Evolutionary conservation across 805 yeast genomes (phyloP), one percentile per base, ranked within the genome.

Genomic region (Isabelozyma gotoi): DNA sequence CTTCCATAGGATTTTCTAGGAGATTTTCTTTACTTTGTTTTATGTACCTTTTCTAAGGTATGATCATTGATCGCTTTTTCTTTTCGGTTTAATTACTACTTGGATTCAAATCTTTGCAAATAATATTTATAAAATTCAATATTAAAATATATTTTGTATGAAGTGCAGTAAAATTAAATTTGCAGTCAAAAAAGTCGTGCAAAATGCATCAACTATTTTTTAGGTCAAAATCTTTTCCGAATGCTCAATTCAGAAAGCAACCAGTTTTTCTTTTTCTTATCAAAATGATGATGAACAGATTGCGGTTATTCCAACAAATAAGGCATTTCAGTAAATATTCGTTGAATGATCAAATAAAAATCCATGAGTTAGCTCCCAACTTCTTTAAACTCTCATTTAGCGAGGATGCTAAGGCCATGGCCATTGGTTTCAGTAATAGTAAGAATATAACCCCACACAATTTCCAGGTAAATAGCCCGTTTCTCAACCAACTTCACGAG

Each of bases 401-500:
- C 5, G 39, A 53, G 15, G 43, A 40, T n/a, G 52, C 65, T 19
- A 18, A 45, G 0, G 52, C 60, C 3, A 29, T 58, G n/a, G 56
- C 61, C 8, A 49, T 64, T 7, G 69, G 69, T 1, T 19, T 8
- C 39, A 18, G 21, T 20, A 16, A 36, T 5, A 19, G 44, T 7
- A 18, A 33, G 11, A 47, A 48, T 3, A 48, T 59, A 7, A 40
- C 39, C 4, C 64, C 71, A 4, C 43, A 46, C 1, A 56, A 48
- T n/a, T 63, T 65, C 48, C 33, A 45, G 39, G 42, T 49, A 12
- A 65, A 70, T 41, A 50, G 55, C 3, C 36, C 53, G 39, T 71
- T 71, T 43, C 18, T 68, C 15, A 42, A 52, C 0, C 36, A 57
- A 19, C 60, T 71, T 17, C 65, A 71, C 37, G 39, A 55, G 5